Conservation (phyloP, 2,329 filamentous ascomycete species). For the Talaromyces funiculosus region DNA sequence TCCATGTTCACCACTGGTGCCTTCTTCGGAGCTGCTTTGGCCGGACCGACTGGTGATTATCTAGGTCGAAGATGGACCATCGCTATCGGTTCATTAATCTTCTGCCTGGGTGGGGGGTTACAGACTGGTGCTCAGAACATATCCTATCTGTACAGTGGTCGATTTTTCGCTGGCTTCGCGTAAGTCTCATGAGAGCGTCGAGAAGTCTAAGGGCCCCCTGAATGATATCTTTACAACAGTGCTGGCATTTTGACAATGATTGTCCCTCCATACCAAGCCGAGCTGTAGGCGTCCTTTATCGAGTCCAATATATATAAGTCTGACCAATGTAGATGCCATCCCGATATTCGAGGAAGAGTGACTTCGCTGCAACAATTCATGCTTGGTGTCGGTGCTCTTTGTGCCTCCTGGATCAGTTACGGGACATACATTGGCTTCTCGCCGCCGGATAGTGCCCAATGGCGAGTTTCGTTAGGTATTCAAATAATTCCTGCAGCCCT, state of each 20-base stretch:
- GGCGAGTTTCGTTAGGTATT: constrained; percentile 62
- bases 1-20: constrained; percentile 72
- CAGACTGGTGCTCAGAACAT: constrained; percentile 63
- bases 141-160: constrained; percentile 62
- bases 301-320: not conserved
- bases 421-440: constrained; percentile 53
- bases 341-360: constrained; percentile 68
- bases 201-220: constrained; percentile 26
- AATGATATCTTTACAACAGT: constrained; percentile 35
- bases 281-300: constrained; percentile 43
- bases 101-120: constrained; percentile 65
- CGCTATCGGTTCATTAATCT: constrained; percentile 63
- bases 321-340: constrained; percentile 50
- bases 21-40: constrained; percentile 62
- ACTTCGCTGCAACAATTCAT: constrained; percentile 77
- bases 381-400: constrained; percentile 68
- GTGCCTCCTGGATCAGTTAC: constrained; percentile 69
- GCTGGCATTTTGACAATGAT: constrained; percentile 60
- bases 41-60: constrained; percentile 58
- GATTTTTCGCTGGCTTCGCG: constrained; percentile 63
- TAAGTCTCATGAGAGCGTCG: constrained; percentile 35
- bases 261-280: constrained; percentile 69
- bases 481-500: constrained; percentile 65
- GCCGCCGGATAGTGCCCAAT: constrained; percentile 47
- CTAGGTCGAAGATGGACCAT: constrained; percentile 69